Conservation (phyloP, 192 early-diverging fungal genomes). For the Powellomyces hirtus region DNA sequence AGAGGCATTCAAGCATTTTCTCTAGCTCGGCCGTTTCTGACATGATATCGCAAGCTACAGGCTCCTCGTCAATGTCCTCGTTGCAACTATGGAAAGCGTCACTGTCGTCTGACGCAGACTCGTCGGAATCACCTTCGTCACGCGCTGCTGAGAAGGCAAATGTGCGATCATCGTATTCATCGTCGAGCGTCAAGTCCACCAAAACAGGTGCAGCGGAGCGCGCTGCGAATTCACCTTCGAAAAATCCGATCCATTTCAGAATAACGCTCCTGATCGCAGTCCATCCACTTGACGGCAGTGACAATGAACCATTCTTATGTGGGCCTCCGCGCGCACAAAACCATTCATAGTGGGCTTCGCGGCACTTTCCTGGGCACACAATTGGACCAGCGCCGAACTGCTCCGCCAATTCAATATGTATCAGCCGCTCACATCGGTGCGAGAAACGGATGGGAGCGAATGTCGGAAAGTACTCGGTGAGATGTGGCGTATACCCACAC, state of each 20-base stretch:
- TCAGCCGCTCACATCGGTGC: conserved; percentile 25
- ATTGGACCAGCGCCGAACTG: conserved; percentile 22
- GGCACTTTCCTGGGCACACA: conserved; percentile 21
- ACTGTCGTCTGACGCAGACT: neutral
- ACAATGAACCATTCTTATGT: neutral
- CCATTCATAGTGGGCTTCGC: conserved; percentile 34
- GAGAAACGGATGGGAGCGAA: neutral
- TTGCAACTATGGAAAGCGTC: neutral
- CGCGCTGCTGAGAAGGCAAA: neutral
- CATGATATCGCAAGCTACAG: neutral
- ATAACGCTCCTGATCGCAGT: conserved; percentile 8
- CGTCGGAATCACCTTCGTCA: neutral
- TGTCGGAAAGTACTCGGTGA: conserved; percentile 21
- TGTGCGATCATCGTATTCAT: neutral
- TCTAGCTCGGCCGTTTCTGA: neutral
- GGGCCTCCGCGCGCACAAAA: neutral
- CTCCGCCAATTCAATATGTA: conserved; percentile 31
- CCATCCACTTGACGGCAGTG: neutral
- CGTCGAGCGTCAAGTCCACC: neutral
- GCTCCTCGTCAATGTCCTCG: neutral
- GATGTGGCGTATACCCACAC: conserved; percentile 20
- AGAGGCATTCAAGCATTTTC: conserved; percentile 14
- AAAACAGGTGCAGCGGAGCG: neutral
- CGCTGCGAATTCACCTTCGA: neutral
- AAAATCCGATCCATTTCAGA: conserved; percentile 24